Conservation (phyloP, 23 red algal genomes). For the Pyropia haitanensis region DNA sequence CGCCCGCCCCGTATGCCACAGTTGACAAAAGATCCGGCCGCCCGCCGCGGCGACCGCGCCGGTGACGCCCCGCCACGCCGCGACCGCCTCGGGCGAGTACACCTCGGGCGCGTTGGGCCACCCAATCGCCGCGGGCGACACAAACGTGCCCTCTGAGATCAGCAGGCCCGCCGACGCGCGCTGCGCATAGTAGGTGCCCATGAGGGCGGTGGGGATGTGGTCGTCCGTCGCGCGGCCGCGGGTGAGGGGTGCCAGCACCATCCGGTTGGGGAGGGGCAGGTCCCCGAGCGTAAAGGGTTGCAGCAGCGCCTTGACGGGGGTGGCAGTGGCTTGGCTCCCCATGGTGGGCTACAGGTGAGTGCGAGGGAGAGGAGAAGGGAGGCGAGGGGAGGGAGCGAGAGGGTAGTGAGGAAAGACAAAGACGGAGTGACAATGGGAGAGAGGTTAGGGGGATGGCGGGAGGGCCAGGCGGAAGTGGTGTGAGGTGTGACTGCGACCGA, state of each 20-base stretch:
- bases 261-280: conserved; percentile 43
- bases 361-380: too few relatives aligned
- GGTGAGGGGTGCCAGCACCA: conserved; percentile 75
- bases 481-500: too few relatives aligned
- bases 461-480: too few relatives aligned
- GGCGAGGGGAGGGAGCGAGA: too few relatives aligned
- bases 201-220: conserved; percentile 7
- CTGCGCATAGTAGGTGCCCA: conserved; percentile 65
- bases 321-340: too few relatives aligned
- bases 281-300: conserved; percentile 23
- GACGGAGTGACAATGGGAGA: too few relatives aligned
- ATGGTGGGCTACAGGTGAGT: too few relatives aligned
- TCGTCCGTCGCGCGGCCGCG: conserved; percentile 25
- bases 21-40: conserved; percentile 64
- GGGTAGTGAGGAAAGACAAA: too few relatives aligned
- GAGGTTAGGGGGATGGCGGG: too few relatives aligned
- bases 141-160: conserved; percentile 59
- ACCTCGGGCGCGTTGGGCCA: conserved; percentile 55
- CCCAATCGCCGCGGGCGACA: conserved; percentile 43
- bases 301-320: conserved; percentile 4
- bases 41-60: conserved; percentile 39
- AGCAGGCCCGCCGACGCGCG: conserved; percentile 43
- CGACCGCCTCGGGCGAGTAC: conserved; percentile 17
- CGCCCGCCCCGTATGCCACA: conserved; percentile 72
- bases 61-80: conserved; percentile 37